These are phyloP conservation scores for Neurospora sp. DNA, from an alignment of 2,329 filamentous ascomycete genomes.

Conservation along the genomic window DNA sequence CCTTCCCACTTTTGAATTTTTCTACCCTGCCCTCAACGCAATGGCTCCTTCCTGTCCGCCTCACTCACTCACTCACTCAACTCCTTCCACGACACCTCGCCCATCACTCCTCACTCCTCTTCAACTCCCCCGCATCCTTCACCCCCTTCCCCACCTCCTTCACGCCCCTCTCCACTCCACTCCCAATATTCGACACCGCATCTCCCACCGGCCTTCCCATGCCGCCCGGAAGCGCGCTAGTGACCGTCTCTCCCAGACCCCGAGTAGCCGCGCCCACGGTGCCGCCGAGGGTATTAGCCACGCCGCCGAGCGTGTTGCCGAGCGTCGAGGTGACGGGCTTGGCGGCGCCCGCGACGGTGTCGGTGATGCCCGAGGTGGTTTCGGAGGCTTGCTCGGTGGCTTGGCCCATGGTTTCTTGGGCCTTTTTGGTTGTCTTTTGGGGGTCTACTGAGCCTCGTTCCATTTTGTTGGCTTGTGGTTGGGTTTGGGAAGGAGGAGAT, in stretches of 20 bases:
- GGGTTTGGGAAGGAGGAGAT: background rate
- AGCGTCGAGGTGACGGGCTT: slow-evolving; percentile 18
- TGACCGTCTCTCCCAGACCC: slow-evolving; percentile 45
- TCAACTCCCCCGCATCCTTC: slow-evolving; percentile 49
- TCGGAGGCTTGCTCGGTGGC: background rate
- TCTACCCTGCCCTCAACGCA: too few relatives aligned
- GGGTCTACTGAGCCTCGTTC: background rate
- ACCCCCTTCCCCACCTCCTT: slow-evolving; percentile 39
- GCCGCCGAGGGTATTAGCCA: slow-evolving; percentile 20
- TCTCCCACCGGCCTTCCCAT: slow-evolving; percentile 44
- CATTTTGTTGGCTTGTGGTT: slow-evolving; percentile 1
- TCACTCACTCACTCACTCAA: too few relatives aligned
- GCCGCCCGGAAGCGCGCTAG: slow-evolving; percentile 35
- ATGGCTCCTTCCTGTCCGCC: too few relatives aligned
- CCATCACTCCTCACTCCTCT: slow-evolving; percentile 15
- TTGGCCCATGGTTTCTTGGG: slow-evolving; percentile 10
- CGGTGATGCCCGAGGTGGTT: slow-evolving; percentile 5
- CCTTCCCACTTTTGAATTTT: too few relatives aligned
- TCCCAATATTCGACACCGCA: slow-evolving; percentile 39
- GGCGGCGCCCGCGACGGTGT: slow-evolving; percentile 6
- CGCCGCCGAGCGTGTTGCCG: slow-evolving; percentile 20
- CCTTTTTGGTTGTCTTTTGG: slow-evolving; percentile 5
- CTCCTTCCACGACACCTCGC: too few relatives aligned
- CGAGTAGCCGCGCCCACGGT: slow-evolving; percentile 36
- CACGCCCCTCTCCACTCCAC: slow-evolving; percentile 40